Conservation (phyloP, 345 rosid species). For the Kernera saxatilis region DNA sequence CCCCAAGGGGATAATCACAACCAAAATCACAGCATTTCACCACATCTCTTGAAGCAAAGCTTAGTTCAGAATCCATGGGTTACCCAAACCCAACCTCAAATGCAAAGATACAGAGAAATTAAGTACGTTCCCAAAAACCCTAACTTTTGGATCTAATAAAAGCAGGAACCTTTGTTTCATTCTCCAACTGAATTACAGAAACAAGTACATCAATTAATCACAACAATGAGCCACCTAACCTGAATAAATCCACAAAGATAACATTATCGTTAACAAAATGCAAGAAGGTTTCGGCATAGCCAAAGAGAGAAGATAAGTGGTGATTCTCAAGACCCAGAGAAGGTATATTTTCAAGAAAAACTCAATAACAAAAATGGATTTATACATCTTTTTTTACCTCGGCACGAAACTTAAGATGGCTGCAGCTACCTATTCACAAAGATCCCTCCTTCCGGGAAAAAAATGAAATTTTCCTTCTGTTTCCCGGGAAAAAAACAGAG, state of each 20-base stretch:
- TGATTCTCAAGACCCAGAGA: slow-evolving; percentile 1
- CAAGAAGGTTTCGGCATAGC: not conserved
- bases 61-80: slow-evolving; percentile 51
- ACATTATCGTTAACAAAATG: not conserved
- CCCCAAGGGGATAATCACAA: slow-evolving; percentile 38
- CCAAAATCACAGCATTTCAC: slow-evolving; percentile 52
- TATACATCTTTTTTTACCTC: not conserved
- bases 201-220: not conserved
- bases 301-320: not conserved
- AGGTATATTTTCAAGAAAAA: not conserved
- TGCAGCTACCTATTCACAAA: slow-evolving; percentile 15
- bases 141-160: not conserved
- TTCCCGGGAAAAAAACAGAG: slow-evolving; percentile 23
- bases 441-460: slow-evolving; percentile 8
- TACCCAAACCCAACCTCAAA: slow-evolving; percentile 16
- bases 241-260: not conserved
- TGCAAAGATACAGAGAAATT: not conserved
- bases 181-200: not conserved
- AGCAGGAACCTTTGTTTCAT: slow-evolving; percentile 8
- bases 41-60: slow-evolving; percentile 33
- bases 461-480: slow-evolving; percentile 3
- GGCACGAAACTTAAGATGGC: not conserved
- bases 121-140: slow-evolving; percentile 11
- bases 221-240: slow-evolving; percentile 16
- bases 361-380: not conserved